Evolutionary conservation across 306 rosid species (phyloP), one percentile per base, ranked within the genome.

Genomic region (Casuarina equisetifolia): DNA sequence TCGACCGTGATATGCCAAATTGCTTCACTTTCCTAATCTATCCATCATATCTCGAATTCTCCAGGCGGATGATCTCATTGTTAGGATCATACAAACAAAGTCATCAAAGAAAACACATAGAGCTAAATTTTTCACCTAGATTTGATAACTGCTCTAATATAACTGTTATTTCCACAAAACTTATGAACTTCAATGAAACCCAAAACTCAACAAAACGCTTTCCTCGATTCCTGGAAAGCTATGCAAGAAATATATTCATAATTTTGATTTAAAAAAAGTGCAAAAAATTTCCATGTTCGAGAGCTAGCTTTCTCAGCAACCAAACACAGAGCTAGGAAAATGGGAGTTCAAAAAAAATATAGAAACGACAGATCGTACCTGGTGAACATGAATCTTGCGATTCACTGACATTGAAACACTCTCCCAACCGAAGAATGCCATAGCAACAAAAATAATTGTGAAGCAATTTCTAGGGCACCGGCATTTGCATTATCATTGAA

Each of bases 401-500:
- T 69, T 43, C 44, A 69, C 63, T 69, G 13, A n/a, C 68, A n/a
- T 69, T 45, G 55, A 69, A 19, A 44, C 3, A 43, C 66, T 55
- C 66, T 55, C 58, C 45, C 63, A 59, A 77, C 55, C 32, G 72
- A 69, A 48, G 36, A 66, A 63, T 9, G 3, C 6, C 19, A 19
- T n/a, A 52, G 16, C n/a, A 51, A 46, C 52, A 43, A 7, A 70
- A 69, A 11, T 0, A 40, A 19, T 5, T 39, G 46, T 50, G 67
- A 62, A 79, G 85, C 70, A 77, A 82, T 72, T 80, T 81, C 90
- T 82, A 89, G 94, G 91, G 89, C 73, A 84, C 83, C 88, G 61
- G 61, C 32, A 86, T 10, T 69, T 6, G 57, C 15, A 38, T 43
- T 35, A 55, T 53, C 67, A 76, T 15, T 9, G n/a, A 20, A 72